Base-by-base conservation (phyloP, 352 stramenopile species). In the Globisporangium parvum region DNA sequence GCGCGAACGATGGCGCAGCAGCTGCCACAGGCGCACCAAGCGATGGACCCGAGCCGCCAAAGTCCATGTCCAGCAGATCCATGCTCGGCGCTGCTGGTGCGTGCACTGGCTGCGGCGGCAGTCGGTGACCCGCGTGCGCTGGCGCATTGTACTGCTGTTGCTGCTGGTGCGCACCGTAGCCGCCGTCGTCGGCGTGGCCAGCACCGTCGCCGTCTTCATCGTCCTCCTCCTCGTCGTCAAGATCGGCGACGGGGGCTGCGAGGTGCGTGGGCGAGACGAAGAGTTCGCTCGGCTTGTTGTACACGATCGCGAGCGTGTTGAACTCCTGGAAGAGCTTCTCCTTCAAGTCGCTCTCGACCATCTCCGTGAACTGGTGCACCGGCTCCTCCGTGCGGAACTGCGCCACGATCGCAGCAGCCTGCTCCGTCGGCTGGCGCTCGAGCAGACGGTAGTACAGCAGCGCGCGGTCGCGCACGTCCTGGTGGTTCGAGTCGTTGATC, bases 401-500 rank as follows among this genome's bases (percentile, higher is more conserved):
- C 23, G 78, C 72, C 31, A 98, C 85, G 42, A 98, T 89, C 15
- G 72, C 75, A 15, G 92, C 77, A 0, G 96, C 94, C 53, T 95
- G 75, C n/a, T 96, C 87, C 24, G 94, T 96, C 0, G 78, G 67
- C 74, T 98, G 95, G 28, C 91, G 82, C 64, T 81, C 71, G 39
- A 99, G 77, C 26, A 99, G 63, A 8, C 97, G 88, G 73, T 99
- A 99, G 78, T 99, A 99, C 50, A 99, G 78, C 41, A 99, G 74
- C 11, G 96, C 96, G 46, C 96, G 89, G 73, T 99, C 97, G 50
- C 97, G 96, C 6, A 99, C 81, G 75, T 99, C 96, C 58, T 95
- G 85, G 60, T 98, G 85, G 53, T 87, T 92, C 10, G 95, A 93
- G 57, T 99, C 96, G 62, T 99, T 94, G 40, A 98, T 97, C 0